phyloP scores from a whole-genome alignment of 148 eudicot genomes.

The Pouteria glomerata region DNA sequence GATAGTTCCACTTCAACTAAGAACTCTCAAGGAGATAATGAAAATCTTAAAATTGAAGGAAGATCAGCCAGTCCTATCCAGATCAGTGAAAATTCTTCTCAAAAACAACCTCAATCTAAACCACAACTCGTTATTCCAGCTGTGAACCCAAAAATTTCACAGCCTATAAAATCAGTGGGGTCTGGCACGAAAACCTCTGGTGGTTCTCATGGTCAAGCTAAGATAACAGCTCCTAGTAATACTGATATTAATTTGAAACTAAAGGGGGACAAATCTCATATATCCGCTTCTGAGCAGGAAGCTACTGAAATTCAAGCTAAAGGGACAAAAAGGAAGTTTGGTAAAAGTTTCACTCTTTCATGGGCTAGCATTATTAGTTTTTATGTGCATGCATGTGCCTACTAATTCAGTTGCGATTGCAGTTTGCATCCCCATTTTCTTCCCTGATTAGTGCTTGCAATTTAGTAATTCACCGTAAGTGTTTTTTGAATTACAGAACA shows the following conservation, averaged over 20 bases:
- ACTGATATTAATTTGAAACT: conserved; percentile 28
- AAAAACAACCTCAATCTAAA: conserved; percentile 36
- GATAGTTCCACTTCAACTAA: conserved; percentile 23
- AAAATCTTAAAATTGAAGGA: conserved; percentile 34
- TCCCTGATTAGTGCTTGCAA: background rate
- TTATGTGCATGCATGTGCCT: background rate
- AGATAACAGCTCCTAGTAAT: conserved; percentile 19
- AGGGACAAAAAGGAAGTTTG: conserved; percentile 68
- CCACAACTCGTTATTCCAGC: conserved; percentile 58
- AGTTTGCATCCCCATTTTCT: conserved; percentile 6
- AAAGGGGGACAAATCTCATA: conserved; percentile 36
- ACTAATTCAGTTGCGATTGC: background rate
- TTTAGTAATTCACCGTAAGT: conserved; percentile 3
- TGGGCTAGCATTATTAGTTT: conserved; percentile 12
- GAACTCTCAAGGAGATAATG: conserved; percentile 18
- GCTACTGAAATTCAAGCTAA: conserved; percentile 34
- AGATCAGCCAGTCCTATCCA: conserved; percentile 45
- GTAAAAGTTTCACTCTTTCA: conserved; percentile 29
- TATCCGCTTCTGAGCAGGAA: conserved; percentile 32
- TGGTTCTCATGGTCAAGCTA: conserved; percentile 24
- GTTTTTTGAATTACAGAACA: conserved; percentile 40
- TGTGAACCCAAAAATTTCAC: conserved; percentile 33
- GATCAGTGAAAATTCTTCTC: conserved; percentile 25
- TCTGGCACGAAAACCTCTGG: conserved; percentile 25
- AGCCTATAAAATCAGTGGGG: conserved; percentile 28